Evolutionary conservation across 192 early-diverging fungal species (phyloP), one percentile per base, ranked within the genome.

Genomic region (Fimicolochytrium jonesii): DNA sequence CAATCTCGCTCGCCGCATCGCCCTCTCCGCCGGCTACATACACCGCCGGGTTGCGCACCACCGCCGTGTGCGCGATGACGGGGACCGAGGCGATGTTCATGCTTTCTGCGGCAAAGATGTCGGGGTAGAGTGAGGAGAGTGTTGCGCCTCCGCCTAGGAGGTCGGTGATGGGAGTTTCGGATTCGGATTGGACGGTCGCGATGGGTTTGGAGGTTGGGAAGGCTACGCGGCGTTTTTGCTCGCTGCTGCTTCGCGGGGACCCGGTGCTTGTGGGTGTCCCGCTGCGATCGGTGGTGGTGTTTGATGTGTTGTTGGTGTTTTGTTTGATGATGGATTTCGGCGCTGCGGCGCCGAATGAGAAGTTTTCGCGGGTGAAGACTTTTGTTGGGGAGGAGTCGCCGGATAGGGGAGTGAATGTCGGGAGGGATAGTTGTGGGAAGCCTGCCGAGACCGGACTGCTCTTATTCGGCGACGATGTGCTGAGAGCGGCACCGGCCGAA

Each of bases 1-100:
- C 75, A 15, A 70, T 72, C 60, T 76, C 67, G 37, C 67, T 70
- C 39, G 69, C 59, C 32, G 68, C 67, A 41, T 76, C 75, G 9
- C 68, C 75, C 32, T 68, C 66, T 20, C 60, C 60, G 11, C 58
- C 68, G 1, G 67, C 56, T n/a, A 76, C 71, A 56, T 70, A 76
- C 28, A 76, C 75, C n/a, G 66, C 45, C 28, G 75, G 75, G 23
- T 23, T 65, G 18, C 37, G 20, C 18, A 42, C 47, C 2, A 32
- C 34, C n/a, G 42, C 61, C 15, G 13, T 15, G 10, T 58, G 52
- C 15, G 59, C 35, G 15, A 43, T 13, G 22, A 61, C 59, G 0
- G 61, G 61, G 4, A 44, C 41, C 6, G 20, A 23, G 13, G 53
- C 42, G 31, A 70, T 49, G 6, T 36, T 54, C 32, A 55, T 46